Conservation (phyloP, 352 stramenopile genomes). For the Hyaloperonospora brassicae region DNA sequence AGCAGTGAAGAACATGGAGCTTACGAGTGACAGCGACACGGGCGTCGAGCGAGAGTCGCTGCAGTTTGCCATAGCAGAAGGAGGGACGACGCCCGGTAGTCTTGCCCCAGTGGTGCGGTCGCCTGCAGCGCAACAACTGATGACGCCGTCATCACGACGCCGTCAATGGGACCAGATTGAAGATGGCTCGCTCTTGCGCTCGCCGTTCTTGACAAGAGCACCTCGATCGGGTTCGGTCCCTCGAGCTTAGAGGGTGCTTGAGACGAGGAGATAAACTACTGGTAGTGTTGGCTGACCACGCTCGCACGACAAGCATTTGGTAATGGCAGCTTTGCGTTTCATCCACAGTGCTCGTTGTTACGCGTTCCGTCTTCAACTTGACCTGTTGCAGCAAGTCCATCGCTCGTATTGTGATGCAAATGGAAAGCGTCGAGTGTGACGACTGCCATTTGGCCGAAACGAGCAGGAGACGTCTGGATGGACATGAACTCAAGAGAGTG, state of each 20-base stretch:
- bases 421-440: too few species aligned
- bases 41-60: slow-evolving; percentile 33
- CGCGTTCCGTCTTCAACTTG: too few species aligned
- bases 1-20: slow-evolving; percentile 37
- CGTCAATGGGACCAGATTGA: slow-evolving; percentile 55
- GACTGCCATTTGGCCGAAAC: too few species aligned
- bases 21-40: slow-evolving; percentile 29
- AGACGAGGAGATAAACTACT: not conserved
- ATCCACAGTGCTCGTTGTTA: slow-evolving; percentile 3
- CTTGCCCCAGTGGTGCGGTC: slow-evolving; percentile 38
- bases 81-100: slow-evolving; percentile 47
- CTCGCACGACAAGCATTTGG: slow-evolving; percentile 13
- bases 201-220: slow-evolving; percentile 25
- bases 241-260: slow-evolving; percentile 17
- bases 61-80: slow-evolving; percentile 36
- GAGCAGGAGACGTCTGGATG: too few species aligned
- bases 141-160: slow-evolving; percentile 44
- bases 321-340: slow-evolving; percentile 16
- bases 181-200: slow-evolving; percentile 25
- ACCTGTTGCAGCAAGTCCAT: too few species aligned
- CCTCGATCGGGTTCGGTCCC: slow-evolving; percentile 19
- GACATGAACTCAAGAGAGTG: too few species aligned
- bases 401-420: too few species aligned
- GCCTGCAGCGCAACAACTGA: slow-evolving; percentile 36
- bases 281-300: slow-evolving; percentile 6